phyloP scores from a whole-genome alignment of 208 protist species.

The Leishmania turanica region DNA sequence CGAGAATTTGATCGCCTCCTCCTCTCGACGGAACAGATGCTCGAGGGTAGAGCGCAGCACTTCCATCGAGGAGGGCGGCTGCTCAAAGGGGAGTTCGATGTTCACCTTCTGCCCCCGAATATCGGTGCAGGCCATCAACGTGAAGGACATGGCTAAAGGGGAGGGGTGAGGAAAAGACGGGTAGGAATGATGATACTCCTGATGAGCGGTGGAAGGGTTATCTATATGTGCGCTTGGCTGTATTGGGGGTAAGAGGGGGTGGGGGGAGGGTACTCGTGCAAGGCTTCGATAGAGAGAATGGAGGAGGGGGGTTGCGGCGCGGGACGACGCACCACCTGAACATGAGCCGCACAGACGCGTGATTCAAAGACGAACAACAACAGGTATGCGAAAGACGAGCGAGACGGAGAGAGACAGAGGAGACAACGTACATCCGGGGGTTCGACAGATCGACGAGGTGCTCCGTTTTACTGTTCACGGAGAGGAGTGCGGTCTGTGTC shows the following conservation, averaged over 20 bases:
- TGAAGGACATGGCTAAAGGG: slow-evolving; percentile 41
- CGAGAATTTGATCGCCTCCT: slow-evolving; percentile 51
- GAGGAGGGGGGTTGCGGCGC: not conserved
- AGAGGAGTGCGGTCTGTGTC: not conserved
- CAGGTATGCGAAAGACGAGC: not conserved
- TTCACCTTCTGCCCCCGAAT: slow-evolving; percentile 81
- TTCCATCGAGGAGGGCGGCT: slow-evolving; percentile 50
- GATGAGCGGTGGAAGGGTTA: not conserved
- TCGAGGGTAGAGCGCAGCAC: slow-evolving; percentile 58
- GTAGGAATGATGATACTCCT: not conserved
- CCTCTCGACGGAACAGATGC: slow-evolving; percentile 66
- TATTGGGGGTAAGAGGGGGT: not conserved
- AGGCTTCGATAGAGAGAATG: not conserved
- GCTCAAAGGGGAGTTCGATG: slow-evolving; percentile 68
- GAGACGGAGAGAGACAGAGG: not conserved
- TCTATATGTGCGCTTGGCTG: not conserved
- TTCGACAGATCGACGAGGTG: not conserved
- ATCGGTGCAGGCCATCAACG: slow-evolving; percentile 68
- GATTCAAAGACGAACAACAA: not conserved
- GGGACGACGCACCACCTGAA: not conserved
- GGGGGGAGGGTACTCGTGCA: not conserved
- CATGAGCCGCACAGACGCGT: not conserved
- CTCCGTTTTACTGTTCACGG: not conserved
- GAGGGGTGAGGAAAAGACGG: not conserved
- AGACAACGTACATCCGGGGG: not conserved